Percentiles rank a stretch among this genome's conserved stretches.
These are phyloP conservation scores for Lolium rigidum DNA, from an alignment of 176 grass and related monocot genomes.

Conservation along the genomic window DNA sequence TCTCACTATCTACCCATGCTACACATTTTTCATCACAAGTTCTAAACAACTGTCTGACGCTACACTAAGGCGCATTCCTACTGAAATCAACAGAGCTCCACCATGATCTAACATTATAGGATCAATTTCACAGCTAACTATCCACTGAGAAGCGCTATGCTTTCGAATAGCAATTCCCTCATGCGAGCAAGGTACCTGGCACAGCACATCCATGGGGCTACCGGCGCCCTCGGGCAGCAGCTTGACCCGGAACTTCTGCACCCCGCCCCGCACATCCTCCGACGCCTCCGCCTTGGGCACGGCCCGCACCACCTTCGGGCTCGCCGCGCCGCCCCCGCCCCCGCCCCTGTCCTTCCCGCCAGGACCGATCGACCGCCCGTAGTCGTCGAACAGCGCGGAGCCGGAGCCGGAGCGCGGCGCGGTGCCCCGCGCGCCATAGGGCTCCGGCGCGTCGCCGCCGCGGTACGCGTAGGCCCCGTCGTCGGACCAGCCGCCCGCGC, in stretches of 20 bases:
- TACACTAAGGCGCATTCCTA: background rate
- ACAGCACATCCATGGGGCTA: conserved; percentile 88
- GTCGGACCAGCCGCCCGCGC: conserved; percentile 45
- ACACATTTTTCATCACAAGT: background rate
- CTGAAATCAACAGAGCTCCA: background rate
- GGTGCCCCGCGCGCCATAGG: conserved; percentile 80
- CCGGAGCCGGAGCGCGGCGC: conserved; percentile 47
- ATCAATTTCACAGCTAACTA: background rate
- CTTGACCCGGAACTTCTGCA: conserved; percentile 96
- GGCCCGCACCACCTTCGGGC: conserved; percentile 75
- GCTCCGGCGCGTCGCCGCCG: conserved; percentile 67
- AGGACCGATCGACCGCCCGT: conserved; percentile 82
- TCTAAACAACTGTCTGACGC: background rate
- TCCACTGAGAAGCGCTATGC: background rate
- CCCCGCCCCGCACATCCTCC: conserved; percentile 74
- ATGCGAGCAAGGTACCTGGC: conserved; percentile 58
- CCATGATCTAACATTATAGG: background rate
- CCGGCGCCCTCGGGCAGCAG: conserved; percentile 86
- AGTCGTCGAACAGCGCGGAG: conserved; percentile 77
- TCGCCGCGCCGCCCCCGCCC: conserved; percentile 33
- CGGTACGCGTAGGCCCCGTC: conserved; percentile 86
- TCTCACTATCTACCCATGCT: background rate
- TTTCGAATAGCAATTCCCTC: background rate
- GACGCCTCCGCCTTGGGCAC: conserved; percentile 85
- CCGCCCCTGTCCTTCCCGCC: conserved; percentile 47